A percentile compares a stretch with the other conserved stretches of the same genome.
Conservation (phyloP, 805 yeast genomes). For the Nakazawaea wyomingensis region DNA sequence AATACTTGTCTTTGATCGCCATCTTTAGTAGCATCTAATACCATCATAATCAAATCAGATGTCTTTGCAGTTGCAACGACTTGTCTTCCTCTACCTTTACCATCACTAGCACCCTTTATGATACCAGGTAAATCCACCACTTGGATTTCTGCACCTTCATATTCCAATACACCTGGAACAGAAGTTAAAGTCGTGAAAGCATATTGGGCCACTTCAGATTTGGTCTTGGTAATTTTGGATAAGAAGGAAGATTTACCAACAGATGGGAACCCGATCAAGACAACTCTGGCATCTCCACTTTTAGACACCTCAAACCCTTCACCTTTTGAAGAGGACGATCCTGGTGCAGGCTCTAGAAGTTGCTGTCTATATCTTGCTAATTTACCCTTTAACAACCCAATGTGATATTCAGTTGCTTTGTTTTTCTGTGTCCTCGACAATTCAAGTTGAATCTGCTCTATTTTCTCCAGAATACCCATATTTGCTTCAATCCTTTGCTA, state of each 20-base stretch:
- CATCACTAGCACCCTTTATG: slow-evolving; percentile 93
- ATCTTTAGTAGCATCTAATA: slow-evolving; percentile 92
- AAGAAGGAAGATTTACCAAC: slow-evolving; percentile 94
- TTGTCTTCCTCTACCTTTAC: slow-evolving; percentile 96
- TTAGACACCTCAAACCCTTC: slow-evolving; percentile 91
- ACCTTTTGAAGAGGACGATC: slow-evolving; percentile 59
- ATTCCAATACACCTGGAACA: slow-evolving; percentile 92
- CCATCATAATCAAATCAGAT: slow-evolving; percentile 88
- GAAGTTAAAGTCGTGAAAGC: slow-evolving; percentile 95
- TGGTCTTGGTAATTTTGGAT: slow-evolving; percentile 86
- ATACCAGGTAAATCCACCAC: slow-evolving; percentile 98
- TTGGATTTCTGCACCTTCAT: slow-evolving; percentile 95
- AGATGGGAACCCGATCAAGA: slow-evolving; percentile 94
- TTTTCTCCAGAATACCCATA: slow-evolving; percentile 49
- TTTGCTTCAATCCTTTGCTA: no score
- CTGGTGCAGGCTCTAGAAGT: slow-evolving; percentile 83
- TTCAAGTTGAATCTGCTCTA: slow-evolving; percentile 86
- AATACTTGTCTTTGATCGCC: slow-evolving; percentile 81
- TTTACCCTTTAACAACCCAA: slow-evolving; percentile 91
- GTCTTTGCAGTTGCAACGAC: slow-evolving; percentile 96
- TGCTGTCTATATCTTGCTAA: slow-evolving; percentile 90
- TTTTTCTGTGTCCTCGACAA: slow-evolving; percentile 94
- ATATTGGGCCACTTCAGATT: slow-evolving; percentile 91
- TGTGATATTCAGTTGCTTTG: slow-evolving; percentile 95
- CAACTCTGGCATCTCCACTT: slow-evolving; percentile 95